Base-by-base conservation (phyloP, 2,329 filamentous ascomycete species). In the Sclerotinia trifoliorum region DNA sequence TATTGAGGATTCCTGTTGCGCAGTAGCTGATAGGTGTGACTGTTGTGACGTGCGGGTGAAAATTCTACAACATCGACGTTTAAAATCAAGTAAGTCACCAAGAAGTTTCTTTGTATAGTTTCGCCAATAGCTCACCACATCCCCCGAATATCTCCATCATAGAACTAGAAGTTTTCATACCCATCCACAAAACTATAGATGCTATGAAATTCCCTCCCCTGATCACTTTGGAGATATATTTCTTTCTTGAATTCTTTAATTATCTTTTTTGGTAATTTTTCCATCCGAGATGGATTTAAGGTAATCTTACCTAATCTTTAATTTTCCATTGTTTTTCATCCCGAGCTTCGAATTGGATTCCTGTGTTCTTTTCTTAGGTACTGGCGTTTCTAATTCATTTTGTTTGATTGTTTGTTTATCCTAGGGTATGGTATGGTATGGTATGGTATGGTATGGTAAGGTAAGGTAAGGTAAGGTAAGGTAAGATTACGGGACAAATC, bases 401-500 rank as follows among this genome's bases (percentile, higher is more conserved):
- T n/a, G n/a, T 5, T 11, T 26, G 29, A n/a, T 42, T 21, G 44
- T n/a, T n/a, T n/a, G n/a, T n/a, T n/a, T n/a, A n/a, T n/a, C n/a
- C n/a, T n/a, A n/a, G n/a, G n/a, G n/a, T n/a, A n/a, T n/a, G n/a
- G n/a, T n/a, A n/a, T n/a, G n/a, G n/a, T n/a, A n/a, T n/a, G n/a
- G n/a, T n/a, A n/a, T n/a, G n/a, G n/a, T n/a, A n/a, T n/a, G n/a
- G n/a, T n/a, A n/a, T n/a, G n/a, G n/a, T n/a, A n/a, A n/a, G n/a
- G n/a, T n/a, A n/a, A n/a, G n/a, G n/a, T n/a, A n/a, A n/a, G n/a
- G n/a, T n/a, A n/a, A n/a, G n/a, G n/a, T n/a, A n/a, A n/a, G n/a
- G n/a, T n/a, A n/a, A n/a, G n/a, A n/a, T n/a, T n/a, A 11, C 19
- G 65, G 65, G 3, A 19, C 56, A 21, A 67, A 67, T 67, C 26